These are phyloP conservation scores for Trichoderma pleuroti DNA, from an alignment of 2,329 filamentous ascomycete genomes.

Conservation along the genomic window DNA sequence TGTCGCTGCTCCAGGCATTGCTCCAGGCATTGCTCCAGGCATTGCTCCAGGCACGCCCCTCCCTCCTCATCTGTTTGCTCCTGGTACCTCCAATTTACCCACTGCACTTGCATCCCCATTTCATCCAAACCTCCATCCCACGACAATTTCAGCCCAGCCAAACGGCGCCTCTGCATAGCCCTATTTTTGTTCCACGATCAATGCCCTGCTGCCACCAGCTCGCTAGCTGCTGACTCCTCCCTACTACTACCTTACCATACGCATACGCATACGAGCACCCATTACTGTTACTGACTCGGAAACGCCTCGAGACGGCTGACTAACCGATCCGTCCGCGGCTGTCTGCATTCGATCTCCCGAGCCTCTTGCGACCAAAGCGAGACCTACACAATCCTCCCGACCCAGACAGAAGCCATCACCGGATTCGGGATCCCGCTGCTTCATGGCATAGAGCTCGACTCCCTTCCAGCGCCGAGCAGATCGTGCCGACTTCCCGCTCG, in stretches of 20 bases:
- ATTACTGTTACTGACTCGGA: not conserved
- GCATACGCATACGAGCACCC: no score
- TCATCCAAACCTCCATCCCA: not conserved
- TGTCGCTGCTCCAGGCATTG: not conserved
- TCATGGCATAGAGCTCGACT: not conserved
- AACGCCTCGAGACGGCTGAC: not conserved
- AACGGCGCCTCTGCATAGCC: not conserved
- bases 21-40: not conserved
- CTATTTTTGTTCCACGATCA: not conserved
- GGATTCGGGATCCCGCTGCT: not conserved
- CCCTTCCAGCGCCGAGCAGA: not conserved
- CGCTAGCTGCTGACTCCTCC: not conserved
- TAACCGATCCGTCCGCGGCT: not conserved
- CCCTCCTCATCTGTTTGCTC: no score
- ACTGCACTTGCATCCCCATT: constrained; percentile 1
- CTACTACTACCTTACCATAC: not conserved
- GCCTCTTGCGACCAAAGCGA: not conserved
- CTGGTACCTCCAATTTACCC: not conserved
- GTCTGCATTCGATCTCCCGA: not conserved
- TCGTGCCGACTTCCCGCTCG: not conserved
- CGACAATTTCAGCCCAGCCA: constrained; percentile 12
- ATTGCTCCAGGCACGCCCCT: not conserved
- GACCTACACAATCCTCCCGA: not conserved
- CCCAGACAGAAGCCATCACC: not conserved
- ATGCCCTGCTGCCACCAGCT: not conserved